Base-by-base conservation (phyloP, 768 basidiomycete species). In the Suillus luteus region DNA sequence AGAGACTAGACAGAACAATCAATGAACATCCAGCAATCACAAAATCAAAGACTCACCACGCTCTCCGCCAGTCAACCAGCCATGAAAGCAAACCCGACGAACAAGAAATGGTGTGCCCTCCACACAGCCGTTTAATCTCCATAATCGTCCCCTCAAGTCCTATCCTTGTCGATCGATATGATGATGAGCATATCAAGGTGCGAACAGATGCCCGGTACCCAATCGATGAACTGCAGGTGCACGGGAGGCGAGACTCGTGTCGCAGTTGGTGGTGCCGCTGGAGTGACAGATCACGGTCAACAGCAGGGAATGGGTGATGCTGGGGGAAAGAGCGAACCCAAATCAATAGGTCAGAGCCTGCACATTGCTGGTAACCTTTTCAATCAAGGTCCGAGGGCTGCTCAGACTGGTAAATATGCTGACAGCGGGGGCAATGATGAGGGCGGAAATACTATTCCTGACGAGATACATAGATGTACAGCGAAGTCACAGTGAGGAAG, bases 51-150 rank as follows among this genome's bases (percentile, higher is more conserved):
- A 87, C 95, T 70, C 72, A 98, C 96, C 73, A 97, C 86, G 72
- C 94, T 96, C 58, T 96, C 97, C n/a, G 96, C 97, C 54, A 99
- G 74, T 0, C 97, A 97, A 12, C 97, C 96, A 2, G 97, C 97
- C 95, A 99, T 95, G 54, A 99, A 75, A 1, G 96, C 95, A 70
- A 99, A 97, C 2, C 96, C 27, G 27, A 27, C 2, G 27, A 31
- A 31, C 31, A 1, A 31, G 31, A 31, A 31, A 1, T 31, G 2
- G 3, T 31, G 27, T 27, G 27, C 27, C 27, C 27, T 52, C 94
- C 95, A 97, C 17, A 97, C 94, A 2, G 93, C 91, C 1, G 87
- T 80, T 0, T 92, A 82, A 71, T 95, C 92, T 3, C 92, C 91
- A 70, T 89, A 92, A 63, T 90, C 92, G 11, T 93, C 89, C 0